Percentiles rank a stretch among this genome's conserved stretches.
Evolutionary conservation across 2,329 filamentous ascomycete genomes (phyloP).

Genomic region (Pestalotiopsis sp.): DNA sequence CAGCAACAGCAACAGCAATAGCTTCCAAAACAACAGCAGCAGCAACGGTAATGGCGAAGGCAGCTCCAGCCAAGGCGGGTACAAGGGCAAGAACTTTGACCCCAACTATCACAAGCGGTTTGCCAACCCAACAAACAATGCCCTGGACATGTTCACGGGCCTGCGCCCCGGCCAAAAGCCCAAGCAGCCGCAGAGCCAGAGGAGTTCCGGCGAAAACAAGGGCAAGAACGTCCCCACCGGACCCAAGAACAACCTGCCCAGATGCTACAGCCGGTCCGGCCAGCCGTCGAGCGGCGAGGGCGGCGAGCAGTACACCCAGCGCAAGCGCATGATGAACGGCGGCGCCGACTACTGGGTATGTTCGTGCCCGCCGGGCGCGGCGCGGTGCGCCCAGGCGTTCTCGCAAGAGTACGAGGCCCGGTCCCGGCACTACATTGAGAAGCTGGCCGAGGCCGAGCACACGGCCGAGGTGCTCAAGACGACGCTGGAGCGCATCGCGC

Average conservation of each 20-base stretch:
- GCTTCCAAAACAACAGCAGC: background rate
- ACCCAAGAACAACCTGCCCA: background rate
- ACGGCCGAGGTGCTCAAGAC: background rate
- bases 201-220: background rate
- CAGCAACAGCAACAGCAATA: background rate
- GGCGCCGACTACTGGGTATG: background rate
- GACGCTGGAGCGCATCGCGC: background rate
- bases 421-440: background rate
- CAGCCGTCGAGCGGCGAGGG: background rate
- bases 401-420: background rate
- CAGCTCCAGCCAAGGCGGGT: background rate
- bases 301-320: background rate
- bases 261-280: background rate
- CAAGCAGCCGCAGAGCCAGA: background rate
- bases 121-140: background rate
- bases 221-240: background rate
- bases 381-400: background rate
- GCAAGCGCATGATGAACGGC: background rate
- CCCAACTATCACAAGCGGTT: background rate
- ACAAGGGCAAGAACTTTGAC: conserved; percentile 6
- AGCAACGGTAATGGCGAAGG: background rate
- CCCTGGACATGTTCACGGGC: background rate
- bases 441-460: background rate
- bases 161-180: background rate
- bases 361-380: background rate